A percentile compares a stretch with the other conserved stretches of the same genome.
phyloP scores from a whole-genome alignment of 345 rosid species.

The Sisymbrium altissimum region DNA sequence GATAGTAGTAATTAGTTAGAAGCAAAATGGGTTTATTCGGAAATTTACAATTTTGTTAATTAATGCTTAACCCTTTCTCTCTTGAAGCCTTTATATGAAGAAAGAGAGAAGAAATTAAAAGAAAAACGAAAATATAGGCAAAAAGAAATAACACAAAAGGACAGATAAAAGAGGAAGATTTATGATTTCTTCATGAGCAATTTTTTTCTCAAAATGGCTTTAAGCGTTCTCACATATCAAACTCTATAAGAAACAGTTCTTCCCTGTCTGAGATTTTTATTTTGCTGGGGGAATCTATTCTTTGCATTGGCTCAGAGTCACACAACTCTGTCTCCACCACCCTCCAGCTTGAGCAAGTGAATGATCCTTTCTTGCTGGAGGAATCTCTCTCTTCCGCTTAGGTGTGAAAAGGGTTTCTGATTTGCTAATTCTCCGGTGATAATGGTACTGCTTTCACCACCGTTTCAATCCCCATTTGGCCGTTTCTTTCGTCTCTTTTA shows the following conservation, averaged over 20 bases:
- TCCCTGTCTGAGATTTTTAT: background rate
- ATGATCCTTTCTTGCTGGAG: conserved; percentile 29
- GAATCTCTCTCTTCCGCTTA: conserved; percentile 31
- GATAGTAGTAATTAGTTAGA: background rate
- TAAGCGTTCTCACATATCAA: conserved; percentile 38
- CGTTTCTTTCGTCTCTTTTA: conserved; percentile 5
- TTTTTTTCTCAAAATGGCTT: conserved; percentile 20
- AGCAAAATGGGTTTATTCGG: background rate
- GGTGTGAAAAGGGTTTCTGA: conserved; percentile 40
- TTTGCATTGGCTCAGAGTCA: conserved; percentile 15
- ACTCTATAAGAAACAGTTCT: conserved; percentile 17
- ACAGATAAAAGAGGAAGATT: conserved; percentile 30
- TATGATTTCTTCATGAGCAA: conserved; percentile 39
- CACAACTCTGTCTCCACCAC: conserved; percentile 4
- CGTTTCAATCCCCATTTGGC: background rate
- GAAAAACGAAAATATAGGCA: conserved; percentile 9
- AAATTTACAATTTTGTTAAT: background rate
- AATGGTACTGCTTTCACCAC: conserved; percentile 22
- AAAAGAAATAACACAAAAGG: background rate
- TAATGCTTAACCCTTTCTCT: background rate
- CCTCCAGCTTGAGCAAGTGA: conserved; percentile 31
- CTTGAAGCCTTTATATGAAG: background rate
- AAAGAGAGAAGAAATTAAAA: conserved; percentile 21
- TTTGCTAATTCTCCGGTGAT: conserved; percentile 10
- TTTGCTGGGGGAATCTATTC: background rate